Percentiles rank a stretch among this genome's conserved stretches.
Evolutionary conservation across 441 rosid genomes (phyloP).

Genomic region (Erodium texanum): DNA sequence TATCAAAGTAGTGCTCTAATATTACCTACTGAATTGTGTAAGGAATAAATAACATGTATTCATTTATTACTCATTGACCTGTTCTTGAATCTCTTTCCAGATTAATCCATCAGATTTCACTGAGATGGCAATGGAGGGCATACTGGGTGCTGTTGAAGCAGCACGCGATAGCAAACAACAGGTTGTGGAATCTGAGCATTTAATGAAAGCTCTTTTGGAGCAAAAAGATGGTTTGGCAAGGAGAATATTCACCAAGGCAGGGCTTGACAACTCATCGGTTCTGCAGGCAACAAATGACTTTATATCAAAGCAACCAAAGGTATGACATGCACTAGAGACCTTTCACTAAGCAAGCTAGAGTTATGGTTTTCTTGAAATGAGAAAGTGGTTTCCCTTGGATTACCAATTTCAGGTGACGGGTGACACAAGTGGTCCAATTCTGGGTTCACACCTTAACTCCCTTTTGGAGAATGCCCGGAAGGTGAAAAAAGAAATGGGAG

Average conservation of each 20-base stretch:
- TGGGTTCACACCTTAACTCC: constrained; percentile 45
- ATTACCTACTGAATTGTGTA: neutral
- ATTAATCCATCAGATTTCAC: constrained; percentile 60
- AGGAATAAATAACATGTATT: neutral
- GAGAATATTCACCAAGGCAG: constrained; percentile 68
- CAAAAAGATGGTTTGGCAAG: constrained; percentile 83
- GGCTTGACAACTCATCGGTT: constrained; percentile 53
- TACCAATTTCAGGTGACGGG: constrained; percentile 42
- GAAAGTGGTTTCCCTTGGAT: neutral
- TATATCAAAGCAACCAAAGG: constrained; percentile 73
- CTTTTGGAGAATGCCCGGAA: constrained; percentile 52
- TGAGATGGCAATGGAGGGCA: constrained; percentile 91
- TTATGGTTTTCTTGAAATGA: neutral
- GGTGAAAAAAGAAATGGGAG: constrained; percentile 66
- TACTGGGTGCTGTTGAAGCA: constrained; percentile 58
- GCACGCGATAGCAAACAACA: constrained; percentile 60
- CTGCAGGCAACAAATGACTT: constrained; percentile 60
- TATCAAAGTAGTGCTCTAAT: neutral
- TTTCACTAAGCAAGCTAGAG: neutral
- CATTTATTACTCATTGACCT: neutral
- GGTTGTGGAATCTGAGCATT: constrained; percentile 71
- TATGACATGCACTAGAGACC: constrained; percentile 11
- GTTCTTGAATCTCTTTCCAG: constrained; percentile 21
- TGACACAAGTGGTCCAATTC: constrained; percentile 51
- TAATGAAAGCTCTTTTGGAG: constrained; percentile 89